A percentile compares a stretch with the other conserved stretches of the same genome.
Conservation (phyloP, 768 basidiomycete genomes). For the Russula brevipes region DNA sequence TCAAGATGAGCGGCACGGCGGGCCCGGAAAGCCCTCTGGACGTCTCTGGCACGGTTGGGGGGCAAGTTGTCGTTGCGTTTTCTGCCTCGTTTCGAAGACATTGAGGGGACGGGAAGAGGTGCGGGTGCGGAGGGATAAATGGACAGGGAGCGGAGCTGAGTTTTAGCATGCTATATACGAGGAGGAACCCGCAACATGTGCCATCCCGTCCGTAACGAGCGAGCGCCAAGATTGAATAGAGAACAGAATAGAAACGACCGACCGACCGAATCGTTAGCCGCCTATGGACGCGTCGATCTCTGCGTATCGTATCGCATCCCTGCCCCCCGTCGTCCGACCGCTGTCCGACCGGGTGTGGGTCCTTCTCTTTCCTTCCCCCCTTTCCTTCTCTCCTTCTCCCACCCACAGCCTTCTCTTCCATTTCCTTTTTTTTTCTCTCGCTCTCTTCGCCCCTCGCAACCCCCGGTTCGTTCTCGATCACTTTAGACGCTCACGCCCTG, state of each 20-base stretch:
- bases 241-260: neutral
- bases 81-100: conserved; percentile 85
- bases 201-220: conserved; percentile 26
- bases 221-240: conserved; percentile 24
- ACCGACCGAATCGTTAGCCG: conserved; percentile 25
- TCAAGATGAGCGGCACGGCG: conserved; percentile 82
- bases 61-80: conserved; percentile 78
- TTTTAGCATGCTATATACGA: conserved; percentile 27
- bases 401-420: neutral
- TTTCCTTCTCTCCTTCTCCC: neutral
- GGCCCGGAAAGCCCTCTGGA: conserved; percentile 86
- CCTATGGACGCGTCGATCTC: conserved; percentile 32
- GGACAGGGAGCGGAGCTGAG: conserved; percentile 33
- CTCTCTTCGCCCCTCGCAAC: conserved; percentile 13
- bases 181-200: conserved; percentile 35
- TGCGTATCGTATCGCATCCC: neutral
- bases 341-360: too few species aligned
- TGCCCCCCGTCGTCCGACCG: neutral
- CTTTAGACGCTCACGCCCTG: conserved; percentile 10
- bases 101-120: conserved; percentile 30
- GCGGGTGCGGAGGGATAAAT: conserved; percentile 32
- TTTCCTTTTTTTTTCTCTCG: neutral
- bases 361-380: neutral
- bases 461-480: conserved; percentile 15
- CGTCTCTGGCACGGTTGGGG: conserved; percentile 79